Percentiles rank a stretch among this genome's conserved stretches.
Conservation (phyloP, 768 basidiomycete species). For the Russula abietina region DNA sequence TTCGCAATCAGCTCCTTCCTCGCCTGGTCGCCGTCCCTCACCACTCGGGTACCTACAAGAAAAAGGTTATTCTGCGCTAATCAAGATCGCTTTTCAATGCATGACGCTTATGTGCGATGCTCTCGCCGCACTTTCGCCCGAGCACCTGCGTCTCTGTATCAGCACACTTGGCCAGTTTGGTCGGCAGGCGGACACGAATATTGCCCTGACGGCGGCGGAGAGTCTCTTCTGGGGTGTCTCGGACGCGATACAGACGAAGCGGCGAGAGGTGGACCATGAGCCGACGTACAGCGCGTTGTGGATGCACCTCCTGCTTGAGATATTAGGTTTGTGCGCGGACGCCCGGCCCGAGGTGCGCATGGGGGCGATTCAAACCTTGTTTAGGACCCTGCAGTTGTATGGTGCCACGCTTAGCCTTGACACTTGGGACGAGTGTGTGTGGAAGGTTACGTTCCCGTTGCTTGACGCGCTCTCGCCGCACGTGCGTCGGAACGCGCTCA, state of each 20-base stretch:
- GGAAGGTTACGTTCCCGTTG: constrained; percentile 85
- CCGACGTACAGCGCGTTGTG: constrained; percentile 77
- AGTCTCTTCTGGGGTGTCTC: constrained; percentile 94
- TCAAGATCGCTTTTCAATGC: constrained; percentile 94
- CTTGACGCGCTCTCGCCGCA: constrained; percentile 61
- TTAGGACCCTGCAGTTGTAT: constrained; percentile 89
- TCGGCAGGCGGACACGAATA: constrained; percentile 89
- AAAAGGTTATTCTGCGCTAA: constrained; percentile 65
- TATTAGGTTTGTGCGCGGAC: constrained; percentile 79
- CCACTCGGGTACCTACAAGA: constrained; percentile 56
- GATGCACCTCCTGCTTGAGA: constrained; percentile 83
- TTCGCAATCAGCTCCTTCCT: constrained; percentile 38
- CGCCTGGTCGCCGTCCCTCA: constrained; percentile 28
- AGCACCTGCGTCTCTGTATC: constrained; percentile 84
- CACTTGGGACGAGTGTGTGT: constrained; percentile 89
- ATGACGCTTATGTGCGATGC: constrained; percentile 95
- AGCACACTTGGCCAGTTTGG: constrained; percentile 88
- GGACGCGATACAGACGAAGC: constrained; percentile 85
- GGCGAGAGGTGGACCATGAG: constrained; percentile 56
- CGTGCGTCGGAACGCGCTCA: constrained; percentile 37
- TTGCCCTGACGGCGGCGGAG: constrained; percentile 88
- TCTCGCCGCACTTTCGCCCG: constrained; percentile 70
- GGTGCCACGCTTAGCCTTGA: constrained; percentile 75
- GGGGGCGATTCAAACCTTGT: constrained; percentile 92
- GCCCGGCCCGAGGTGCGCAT: constrained; percentile 81